phyloP scores from a whole-genome alignment of 2,329 filamentous ascomycete species.

The Epicoccum nigrum region DNA sequence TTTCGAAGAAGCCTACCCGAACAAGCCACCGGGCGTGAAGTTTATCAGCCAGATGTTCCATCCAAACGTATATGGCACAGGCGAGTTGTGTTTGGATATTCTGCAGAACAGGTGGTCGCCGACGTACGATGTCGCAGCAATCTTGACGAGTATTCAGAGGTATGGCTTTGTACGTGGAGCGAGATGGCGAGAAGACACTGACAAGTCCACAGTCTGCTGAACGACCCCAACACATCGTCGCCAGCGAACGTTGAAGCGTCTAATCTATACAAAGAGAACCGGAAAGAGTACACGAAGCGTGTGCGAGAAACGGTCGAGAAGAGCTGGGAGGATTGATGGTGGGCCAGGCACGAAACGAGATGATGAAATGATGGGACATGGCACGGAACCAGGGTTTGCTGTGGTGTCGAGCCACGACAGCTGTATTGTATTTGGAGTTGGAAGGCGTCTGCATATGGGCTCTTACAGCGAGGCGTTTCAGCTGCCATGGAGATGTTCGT shows the following conservation, averaged over 20 bases:
- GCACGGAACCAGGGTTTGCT: slow-evolving; percentile 30
- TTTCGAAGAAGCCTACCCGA: slow-evolving; percentile 98
- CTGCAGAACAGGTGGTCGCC: slow-evolving; percentile 98
- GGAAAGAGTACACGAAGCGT: slow-evolving; percentile 93
- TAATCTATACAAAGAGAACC: slow-evolving; percentile 97
- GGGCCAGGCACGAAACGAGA: not conserved
- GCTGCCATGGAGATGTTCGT: slow-evolving; percentile 18
- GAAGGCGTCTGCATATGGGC: slow-evolving; percentile 19
- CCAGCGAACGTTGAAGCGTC: slow-evolving; percentile 98
- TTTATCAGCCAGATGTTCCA: slow-evolving; percentile 99
- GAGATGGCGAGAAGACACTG: slow-evolving; percentile 18
- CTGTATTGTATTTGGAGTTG: slow-evolving; percentile 22
- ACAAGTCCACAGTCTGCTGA: slow-evolving; percentile 71
- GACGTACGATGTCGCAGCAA: slow-evolving; percentile 96
- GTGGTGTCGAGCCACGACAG: slow-evolving; percentile 6
- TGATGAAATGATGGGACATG: slow-evolving; percentile 16
- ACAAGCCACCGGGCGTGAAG: slow-evolving; percentile 96
- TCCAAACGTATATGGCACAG: slow-evolving; percentile 96
- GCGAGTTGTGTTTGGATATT: slow-evolving; percentile 95
- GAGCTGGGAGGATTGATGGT: slow-evolving; percentile 87
- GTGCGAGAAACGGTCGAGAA: slow-evolving; percentile 98
- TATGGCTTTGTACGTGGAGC: slow-evolving; percentile 47
- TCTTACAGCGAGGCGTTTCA: slow-evolving; percentile 37
- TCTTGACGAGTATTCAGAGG: slow-evolving; percentile 98
- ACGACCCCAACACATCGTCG: slow-evolving; percentile 98